Conservation (phyloP, 1,139 yeast genomes). For the Hanseniaspora gamundiae region DNA sequence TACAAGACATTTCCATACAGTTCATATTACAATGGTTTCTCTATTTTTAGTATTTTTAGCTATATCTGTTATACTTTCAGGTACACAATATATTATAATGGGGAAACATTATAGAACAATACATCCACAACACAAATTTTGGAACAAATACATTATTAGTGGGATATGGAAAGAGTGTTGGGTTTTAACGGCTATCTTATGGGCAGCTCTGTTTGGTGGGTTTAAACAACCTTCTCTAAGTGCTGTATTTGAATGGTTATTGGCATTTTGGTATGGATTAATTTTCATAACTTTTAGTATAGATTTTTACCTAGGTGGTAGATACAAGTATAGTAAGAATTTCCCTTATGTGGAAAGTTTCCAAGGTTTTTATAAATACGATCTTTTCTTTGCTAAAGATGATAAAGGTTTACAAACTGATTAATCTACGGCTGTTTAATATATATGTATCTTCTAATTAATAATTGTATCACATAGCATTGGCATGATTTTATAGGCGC, state of each 20-base stretch:
- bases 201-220: slow-evolving; percentile 61
- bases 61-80: slow-evolving; percentile 48
- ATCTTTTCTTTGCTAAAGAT: slow-evolving; percentile 6
- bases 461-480: too few species aligned
- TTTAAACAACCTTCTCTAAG: slow-evolving; percentile 31
- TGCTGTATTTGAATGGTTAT: slow-evolving; percentile 68
- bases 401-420: background rate
- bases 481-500: too few species aligned
- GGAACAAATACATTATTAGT: slow-evolving; percentile 37
- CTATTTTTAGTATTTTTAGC: slow-evolving; percentile 65
- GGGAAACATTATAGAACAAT: slow-evolving; percentile 37
- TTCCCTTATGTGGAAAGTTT: slow-evolving; percentile 20
- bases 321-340: slow-evolving; percentile 20
- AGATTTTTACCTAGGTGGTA: slow-evolving; percentile 57
- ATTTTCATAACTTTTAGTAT: slow-evolving; percentile 51
- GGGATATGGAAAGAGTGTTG: slow-evolving; percentile 47
- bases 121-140: slow-evolving; percentile 17
- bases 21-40: slow-evolving; percentile 60
- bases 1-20: slow-evolving; percentile 44
- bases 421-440: background rate
- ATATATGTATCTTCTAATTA: too few species aligned
- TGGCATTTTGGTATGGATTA: slow-evolving; percentile 74
- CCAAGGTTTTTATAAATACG: slow-evolving; percentile 20
- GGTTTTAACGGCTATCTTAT: slow-evolving; percentile 53
- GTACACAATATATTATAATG: slow-evolving; percentile 47